Evolutionary conservation across 2,329 filamentous ascomycete species (phyloP).

Genomic region (Chrysoporthe deuterocubensis): DNA sequence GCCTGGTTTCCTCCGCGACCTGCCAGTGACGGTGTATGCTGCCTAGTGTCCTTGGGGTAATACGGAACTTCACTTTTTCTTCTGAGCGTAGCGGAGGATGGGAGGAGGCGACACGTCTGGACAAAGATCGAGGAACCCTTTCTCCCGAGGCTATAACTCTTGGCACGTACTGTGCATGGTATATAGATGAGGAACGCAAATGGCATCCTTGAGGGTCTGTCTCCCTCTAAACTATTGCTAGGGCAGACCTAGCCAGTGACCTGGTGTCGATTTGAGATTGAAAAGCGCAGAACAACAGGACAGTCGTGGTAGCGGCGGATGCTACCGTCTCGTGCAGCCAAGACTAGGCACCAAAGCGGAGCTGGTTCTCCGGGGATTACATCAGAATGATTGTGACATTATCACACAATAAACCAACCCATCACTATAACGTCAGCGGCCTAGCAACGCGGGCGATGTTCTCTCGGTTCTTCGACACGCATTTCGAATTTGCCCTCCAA

Average conservation of each 20-base stretch:
- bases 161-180: background rate
- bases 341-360: background rate
- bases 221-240: background rate
- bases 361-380: background rate
- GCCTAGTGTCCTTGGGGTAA: too few relatives aligned
- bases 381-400: background rate
- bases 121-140: background rate
- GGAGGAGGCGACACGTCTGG: background rate
- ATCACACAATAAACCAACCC: background rate
- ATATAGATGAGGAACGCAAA: too few relatives aligned
- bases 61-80: background rate
- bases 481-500: too few relatives aligned
- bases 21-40: background rate
- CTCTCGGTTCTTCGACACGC: too few relatives aligned
- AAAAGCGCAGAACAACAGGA: too few relatives aligned
- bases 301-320: background rate
- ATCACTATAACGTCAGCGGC: background rate
- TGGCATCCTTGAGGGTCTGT: background rate
- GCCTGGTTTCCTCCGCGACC: too few relatives aligned
- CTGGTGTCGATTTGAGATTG: background rate
- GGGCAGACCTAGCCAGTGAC: background rate
- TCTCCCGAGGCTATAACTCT: background rate
- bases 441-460: too few relatives aligned
- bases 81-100: background rate
- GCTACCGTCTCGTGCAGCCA: background rate